Evolutionary conservation across 2,329 filamentous ascomycete genomes (phyloP), one percentile per base, ranked within the genome.

Genomic region (Beauveria caledonica): DNA sequence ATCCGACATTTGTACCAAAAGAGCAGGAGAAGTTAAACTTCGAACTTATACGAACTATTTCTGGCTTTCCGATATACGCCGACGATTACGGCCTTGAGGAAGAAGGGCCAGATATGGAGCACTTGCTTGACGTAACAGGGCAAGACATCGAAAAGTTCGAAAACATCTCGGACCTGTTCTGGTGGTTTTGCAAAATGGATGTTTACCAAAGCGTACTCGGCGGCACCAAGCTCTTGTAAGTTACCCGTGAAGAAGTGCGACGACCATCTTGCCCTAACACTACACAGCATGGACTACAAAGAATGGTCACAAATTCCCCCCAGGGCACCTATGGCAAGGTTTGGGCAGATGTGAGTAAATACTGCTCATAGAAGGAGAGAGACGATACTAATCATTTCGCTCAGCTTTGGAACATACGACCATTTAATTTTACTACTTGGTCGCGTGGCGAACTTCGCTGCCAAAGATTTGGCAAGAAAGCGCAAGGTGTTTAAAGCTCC

Each of bases 101-200:
- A 6, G 66, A 66, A 5, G 70, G 71, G 44, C 60, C 62, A 2
- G 63, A 71, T 6, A 66, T 70, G 21, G 63, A 66, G n/a, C 60
- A 65, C 3, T 61, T 58, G 7, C 42, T 60, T 10, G 63, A 63
- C 5, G 63, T 68, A 7, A 82, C 81, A 1, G 76, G 81, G 40
- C 79, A 76, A 63, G 92, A 97, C 63, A 80, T 96, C 52, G 86
- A 90, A 63, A 86, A 83, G 45, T 96, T 89, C 68, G 89, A 94
- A 68, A 87, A 89, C 17, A 79, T 94, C 44, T 85, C 89, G 64
- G 94, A 97, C 73, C 75, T 97, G 5, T 95, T 89, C 70, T 99
- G 93, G 92, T 97, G 92, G 89, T 97, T 92, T 71, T 87, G 84
- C 67, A 96, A 96, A 73, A 94, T 97, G 78, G 94, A 97, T 71